These are phyloP conservation scores for Colletotrichum ledebouriae DNA, from an alignment of 2,329 filamentous ascomycete species.

Conservation along the genomic window DNA sequence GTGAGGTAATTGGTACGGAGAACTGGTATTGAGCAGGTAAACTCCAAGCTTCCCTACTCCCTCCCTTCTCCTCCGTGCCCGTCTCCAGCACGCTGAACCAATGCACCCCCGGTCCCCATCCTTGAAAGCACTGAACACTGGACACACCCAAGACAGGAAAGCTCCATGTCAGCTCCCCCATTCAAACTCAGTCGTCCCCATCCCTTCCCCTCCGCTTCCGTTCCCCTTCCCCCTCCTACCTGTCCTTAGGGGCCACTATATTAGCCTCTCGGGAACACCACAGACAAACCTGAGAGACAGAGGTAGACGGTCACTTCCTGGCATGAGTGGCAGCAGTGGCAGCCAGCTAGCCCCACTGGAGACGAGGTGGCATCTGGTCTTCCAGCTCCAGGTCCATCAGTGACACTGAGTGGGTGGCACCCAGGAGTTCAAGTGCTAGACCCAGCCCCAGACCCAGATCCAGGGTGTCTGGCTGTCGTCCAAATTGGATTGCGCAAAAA, in stretches of 20 bases:
- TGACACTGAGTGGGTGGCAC: too few relatives aligned
- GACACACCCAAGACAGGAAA: constrained; percentile 8
- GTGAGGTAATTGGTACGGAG: neutral
- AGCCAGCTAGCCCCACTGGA: neutral
- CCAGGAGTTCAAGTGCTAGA: neutral
- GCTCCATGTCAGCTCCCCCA: constrained; percentile 24
- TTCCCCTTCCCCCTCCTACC: neutral
- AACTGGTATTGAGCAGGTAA: constrained; percentile 13
- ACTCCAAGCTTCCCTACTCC: neutral
- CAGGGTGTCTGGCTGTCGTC: constrained; percentile 23
- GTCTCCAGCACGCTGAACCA: constrained; percentile 8
- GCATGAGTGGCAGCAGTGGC: too few relatives aligned
- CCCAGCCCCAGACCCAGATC: neutral
- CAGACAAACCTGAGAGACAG: neutral
- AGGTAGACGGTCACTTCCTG: neutral
- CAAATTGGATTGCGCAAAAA: constrained; percentile 26
- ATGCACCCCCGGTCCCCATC: constrained; percentile 29
- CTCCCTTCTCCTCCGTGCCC: constrained; percentile 3
- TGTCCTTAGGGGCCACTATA: neutral
- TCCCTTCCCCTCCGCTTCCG: constrained; percentile 14
- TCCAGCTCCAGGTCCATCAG: neutral
- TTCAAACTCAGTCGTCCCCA: constrained; percentile 17
- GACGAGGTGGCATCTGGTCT: constrained; percentile 11
- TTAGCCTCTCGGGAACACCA: constrained; percentile 10
- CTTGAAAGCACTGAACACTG: constrained; percentile 15